Evolutionary conservation across 2,329 filamentous ascomycete species (phyloP).

Genomic region (Talaromyces sp.): DNA sequence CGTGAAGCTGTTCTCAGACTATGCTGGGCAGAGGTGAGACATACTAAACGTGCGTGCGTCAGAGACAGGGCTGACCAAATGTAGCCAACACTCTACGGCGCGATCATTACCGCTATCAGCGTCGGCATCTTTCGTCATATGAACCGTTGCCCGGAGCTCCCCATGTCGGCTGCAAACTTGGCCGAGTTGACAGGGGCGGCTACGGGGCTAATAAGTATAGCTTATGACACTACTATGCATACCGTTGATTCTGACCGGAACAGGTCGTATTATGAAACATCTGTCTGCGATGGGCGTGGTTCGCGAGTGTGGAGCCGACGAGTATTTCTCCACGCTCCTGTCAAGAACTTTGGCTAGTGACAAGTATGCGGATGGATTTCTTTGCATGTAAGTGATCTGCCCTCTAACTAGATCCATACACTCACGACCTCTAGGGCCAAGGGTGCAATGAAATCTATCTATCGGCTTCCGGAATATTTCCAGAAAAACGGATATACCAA

Average conservation of each 20-base stretch:
- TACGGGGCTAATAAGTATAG: background rate
- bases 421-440: background rate
- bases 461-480: background rate
- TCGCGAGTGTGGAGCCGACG: constrained; percentile 25
- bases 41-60: background rate
- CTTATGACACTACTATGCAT: background rate
- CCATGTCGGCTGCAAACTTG: background rate
- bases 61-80: background rate
- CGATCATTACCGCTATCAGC: background rate
- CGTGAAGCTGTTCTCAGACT: constrained; percentile 48
- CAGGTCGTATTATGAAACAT: constrained; percentile 30
- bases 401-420: background rate
- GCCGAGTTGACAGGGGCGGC: background rate
- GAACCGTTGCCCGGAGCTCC: background rate
- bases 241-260: background rate
- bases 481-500: background rate
- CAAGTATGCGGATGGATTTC: constrained; percentile 22
- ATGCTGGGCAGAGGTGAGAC: constrained; percentile 38
- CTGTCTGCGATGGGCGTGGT: constrained; percentile 32
- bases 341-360: constrained; percentile 23
- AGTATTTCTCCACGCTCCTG: constrained; percentile 30
- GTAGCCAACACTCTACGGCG: background rate
- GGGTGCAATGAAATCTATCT: background rate
- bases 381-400: constrained; percentile 20
- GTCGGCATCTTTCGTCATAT: background rate